Evolutionary conservation across 1,284 basidiomycete species (phyloP), one percentile per base, ranked within the genome.

Genomic region (Caloboletus firmus): DNA sequence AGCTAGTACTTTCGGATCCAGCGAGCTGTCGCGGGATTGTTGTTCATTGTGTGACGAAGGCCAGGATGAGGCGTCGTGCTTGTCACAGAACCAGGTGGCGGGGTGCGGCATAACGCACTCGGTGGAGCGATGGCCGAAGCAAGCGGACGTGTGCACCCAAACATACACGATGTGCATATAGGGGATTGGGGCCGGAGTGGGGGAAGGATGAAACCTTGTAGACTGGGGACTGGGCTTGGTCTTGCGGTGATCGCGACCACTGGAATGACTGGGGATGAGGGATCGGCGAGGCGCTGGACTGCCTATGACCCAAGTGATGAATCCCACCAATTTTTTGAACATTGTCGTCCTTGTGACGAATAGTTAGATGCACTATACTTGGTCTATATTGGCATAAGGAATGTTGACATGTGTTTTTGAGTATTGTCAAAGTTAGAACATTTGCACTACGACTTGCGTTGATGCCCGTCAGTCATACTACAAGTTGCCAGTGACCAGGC

Each of bases 121-220:
- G 57, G 66, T 54, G 59, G 66, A 49, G 68, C 59, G 68, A 70
- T 46, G 47, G 26, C 63, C 54, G 56, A 56, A 37, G 56, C 51
- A 54, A 63, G 49, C 40, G 60, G 55, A 45, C 42, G 60, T 68
- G 60, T 66, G 68, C 60, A n/a, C 52, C 52, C 55, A 40, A 54
- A 45, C 48, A 52, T 57, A 54, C 49, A 24, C 69, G 56, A 67
- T 60, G 69, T 50, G 64, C 55, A 20, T 52, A 42, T 40, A 46
- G 60, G 68, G 49, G 44, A 57, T 66, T 12, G 54, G 57, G 54
- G 24, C 42, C n/a, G 54, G 47, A 66, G 69, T 51, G 68, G 70
- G 67, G 67, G 59, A 69, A 71, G 63, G 49, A 40, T 18, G 8
- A 37, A 41, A 43, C 56, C 67, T 72, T 72, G 63, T 61, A 72